Conservation (phyloP, 257 asterid species). For the Euphrasia confusa region DNA sequence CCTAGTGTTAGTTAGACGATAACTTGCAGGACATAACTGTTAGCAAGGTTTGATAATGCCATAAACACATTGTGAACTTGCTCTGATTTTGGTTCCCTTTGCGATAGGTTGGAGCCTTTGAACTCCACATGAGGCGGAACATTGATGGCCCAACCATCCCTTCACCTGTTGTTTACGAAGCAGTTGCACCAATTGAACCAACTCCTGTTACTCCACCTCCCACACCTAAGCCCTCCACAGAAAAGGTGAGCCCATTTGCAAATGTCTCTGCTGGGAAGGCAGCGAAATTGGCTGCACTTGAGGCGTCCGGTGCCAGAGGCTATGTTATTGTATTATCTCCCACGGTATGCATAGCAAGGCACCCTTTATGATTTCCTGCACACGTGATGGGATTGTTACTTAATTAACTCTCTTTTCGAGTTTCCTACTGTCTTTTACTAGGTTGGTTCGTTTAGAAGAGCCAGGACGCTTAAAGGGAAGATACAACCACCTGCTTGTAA, state of each 20-base stretch:
- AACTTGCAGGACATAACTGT: too few species aligned
- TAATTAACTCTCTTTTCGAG: constrained; percentile 18
- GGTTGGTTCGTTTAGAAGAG: constrained; percentile 76
- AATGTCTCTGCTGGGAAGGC: constrained; percentile 50
- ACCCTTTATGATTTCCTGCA: not conserved
- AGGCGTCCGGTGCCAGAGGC: constrained; percentile 59
- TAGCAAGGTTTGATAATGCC: too few species aligned
- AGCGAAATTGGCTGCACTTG: constrained; percentile 63
- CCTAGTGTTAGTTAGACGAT: too few species aligned
- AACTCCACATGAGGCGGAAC: constrained; percentile 64
- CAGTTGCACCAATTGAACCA: constrained; percentile 40
- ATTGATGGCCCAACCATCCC: constrained; percentile 44
- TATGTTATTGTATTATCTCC: constrained; percentile 64
- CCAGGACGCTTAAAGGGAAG: constrained; percentile 63
- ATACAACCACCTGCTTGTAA: constrained; percentile 58
- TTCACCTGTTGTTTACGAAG: constrained; percentile 38
- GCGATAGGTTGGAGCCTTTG: constrained; percentile 66
- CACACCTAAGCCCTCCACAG: constrained; percentile 51
- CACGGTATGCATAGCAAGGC: constrained; percentile 37
- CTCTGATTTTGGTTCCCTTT: constrained; percentile 17
- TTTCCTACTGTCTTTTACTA: constrained; percentile 21
- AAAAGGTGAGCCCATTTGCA: constrained; percentile 57
- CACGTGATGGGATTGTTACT: not conserved
- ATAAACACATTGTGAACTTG: too few species aligned
- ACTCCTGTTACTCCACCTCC: constrained; percentile 38